Conservation (phyloP, 306 rosid genomes). For the Prunus persica region Prunus_persica_NCBIv2 NC_034009.1:30700501-30701000, state of each 20-base stretch:
- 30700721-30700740: constrained; percentile 43
- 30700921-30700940: constrained; percentile 55
- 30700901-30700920: constrained; percentile 61
- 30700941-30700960: not conserved
- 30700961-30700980: not conserved
- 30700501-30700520: not conserved
- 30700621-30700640: constrained; percentile 79
- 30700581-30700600: constrained; percentile 5
- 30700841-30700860: constrained; percentile 59
- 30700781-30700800: not conserved
- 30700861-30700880: constrained; percentile 40
- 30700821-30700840: constrained; percentile 77
- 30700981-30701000: not conserved
- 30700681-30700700: constrained; percentile 68
- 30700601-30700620: constrained; percentile 57
- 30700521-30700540: not conserved
- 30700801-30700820: constrained; percentile 26
- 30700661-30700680: constrained; percentile 62
- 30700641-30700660: constrained; percentile 59
- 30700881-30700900: constrained; percentile 60
- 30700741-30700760: constrained; percentile 23
- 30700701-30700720: constrained; percentile 70
- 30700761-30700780: not conserved
- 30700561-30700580: not conserved
- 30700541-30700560: not conserved